Conservation (phyloP, 2,329 filamentous ascomycete species). For the Colletotrichum cordylinicola region DNA sequence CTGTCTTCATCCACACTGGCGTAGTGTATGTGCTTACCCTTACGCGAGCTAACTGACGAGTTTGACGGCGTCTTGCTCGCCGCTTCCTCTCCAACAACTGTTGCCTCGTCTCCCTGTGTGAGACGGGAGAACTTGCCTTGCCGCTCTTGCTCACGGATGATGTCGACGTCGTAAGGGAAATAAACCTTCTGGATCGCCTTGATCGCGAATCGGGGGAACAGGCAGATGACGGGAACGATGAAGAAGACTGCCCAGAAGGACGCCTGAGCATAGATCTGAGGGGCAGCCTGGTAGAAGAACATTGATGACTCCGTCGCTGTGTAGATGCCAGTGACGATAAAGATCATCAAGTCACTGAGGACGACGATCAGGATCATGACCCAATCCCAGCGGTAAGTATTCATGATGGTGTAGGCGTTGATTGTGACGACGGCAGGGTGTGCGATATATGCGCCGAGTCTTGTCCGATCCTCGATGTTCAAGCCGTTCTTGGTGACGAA, state of each 20-base stretch:
- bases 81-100: constrained; percentile 24
- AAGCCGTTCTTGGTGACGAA: constrained; percentile 77
- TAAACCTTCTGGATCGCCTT: constrained; percentile 95
- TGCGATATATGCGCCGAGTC: constrained; percentile 87
- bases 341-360: constrained; percentile 86
- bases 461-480: constrained; percentile 77
- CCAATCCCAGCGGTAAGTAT: constrained; percentile 99
- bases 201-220: constrained; percentile 85
- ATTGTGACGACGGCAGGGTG: constrained; percentile 86
- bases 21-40: constrained; percentile 62
- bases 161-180: constrained; percentile 91
- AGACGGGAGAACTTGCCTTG: constrained; percentile 83
- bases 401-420: constrained; percentile 94
- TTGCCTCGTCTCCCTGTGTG: constrained; percentile 37
- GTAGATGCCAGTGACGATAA: constrained; percentile 95
- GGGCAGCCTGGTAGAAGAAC: constrained; percentile 76
- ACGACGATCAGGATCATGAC: constrained; percentile 82
- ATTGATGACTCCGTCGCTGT: constrained; percentile 42
- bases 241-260: constrained; percentile 88
- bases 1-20: constrained; percentile 83
- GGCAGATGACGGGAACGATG: constrained; percentile 79
- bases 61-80: constrained; percentile 44
- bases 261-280: constrained; percentile 79
- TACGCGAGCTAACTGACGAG: constrained; percentile 65
- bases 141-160: constrained; percentile 89